Evolutionary conservation across 768 basidiomycete species (phyloP).

Genomic region (Terana coerulea): DNA sequence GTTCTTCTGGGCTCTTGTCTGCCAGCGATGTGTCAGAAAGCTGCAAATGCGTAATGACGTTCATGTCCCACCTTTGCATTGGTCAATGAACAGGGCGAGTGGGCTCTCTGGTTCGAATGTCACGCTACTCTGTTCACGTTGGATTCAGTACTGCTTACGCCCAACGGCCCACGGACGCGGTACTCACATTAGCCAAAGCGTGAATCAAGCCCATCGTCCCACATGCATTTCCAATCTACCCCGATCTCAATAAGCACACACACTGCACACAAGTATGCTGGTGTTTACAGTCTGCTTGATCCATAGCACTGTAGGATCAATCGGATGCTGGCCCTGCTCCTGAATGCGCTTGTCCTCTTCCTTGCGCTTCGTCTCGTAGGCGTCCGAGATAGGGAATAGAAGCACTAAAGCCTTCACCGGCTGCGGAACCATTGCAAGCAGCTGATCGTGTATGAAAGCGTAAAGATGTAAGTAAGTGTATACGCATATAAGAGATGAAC

Average conservation of each 20-base stretch:
- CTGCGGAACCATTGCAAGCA: conserved; percentile 63
- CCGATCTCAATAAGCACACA: too few species aligned
- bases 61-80: conserved; percentile 47
- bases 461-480: background rate
- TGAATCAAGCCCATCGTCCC: conserved; percentile 88
- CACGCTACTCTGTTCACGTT: conserved; percentile 65
- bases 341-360: conserved; percentile 58
- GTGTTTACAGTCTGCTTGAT: conserved; percentile 94
- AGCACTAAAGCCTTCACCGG: conserved; percentile 84
- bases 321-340: conserved; percentile 38
- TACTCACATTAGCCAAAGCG: conserved; percentile 71
- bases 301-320: conserved; percentile 73
- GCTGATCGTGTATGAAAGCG: conserved; percentile 41
- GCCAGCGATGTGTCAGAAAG: background rate
- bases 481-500: background rate
- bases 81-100: conserved; percentile 61
- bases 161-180: too few species aligned
- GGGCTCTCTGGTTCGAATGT: conserved; percentile 53
- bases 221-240: conserved; percentile 30
- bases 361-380: conserved; percentile 44
- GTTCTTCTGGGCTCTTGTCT: conserved; percentile 70
- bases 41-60: background rate
- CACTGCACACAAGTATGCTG: too few species aligned
- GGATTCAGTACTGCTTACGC: too few species aligned
- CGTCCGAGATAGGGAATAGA: conserved; percentile 70